phyloP scores from a whole-genome alignment of 1,284 basidiomycete genomes.

The Porphyrellus sp. region DNA sequence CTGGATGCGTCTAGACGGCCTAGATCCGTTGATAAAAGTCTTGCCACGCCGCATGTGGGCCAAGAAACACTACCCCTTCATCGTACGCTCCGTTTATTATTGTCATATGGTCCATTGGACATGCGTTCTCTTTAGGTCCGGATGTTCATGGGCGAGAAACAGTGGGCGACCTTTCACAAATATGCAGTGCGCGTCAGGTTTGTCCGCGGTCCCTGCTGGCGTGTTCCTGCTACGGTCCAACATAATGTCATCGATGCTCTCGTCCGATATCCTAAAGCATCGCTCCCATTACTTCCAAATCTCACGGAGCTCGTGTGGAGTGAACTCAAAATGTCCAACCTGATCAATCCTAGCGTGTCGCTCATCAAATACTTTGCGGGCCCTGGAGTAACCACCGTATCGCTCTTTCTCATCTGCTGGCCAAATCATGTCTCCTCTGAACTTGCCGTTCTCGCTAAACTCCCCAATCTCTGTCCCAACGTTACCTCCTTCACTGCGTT shows the following conservation, averaged over 20 bases:
- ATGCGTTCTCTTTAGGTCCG: slow-evolving; percentile 14
- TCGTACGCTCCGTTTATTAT: slow-evolving; percentile 14
- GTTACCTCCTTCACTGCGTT: slow-evolving; percentile 26
- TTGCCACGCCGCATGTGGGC: slow-evolving; percentile 27
- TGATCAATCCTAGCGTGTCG: slow-evolving; percentile 29
- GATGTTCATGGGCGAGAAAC: slow-evolving; percentile 28
- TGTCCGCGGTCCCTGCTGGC: slow-evolving; percentile 25
- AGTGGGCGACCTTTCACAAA: slow-evolving; percentile 25
- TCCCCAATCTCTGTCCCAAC: slow-evolving; percentile 26
- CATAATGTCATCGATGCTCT: slow-evolving; percentile 24
- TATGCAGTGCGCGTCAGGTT: slow-evolving; percentile 27
- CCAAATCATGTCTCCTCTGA: slow-evolving; percentile 24
- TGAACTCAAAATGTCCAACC: slow-evolving; percentile 27
- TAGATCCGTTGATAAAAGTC: slow-evolving; percentile 29
- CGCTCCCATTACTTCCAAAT: slow-evolving; percentile 28
- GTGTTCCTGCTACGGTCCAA: slow-evolving; percentile 19
- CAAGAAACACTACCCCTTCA: slow-evolving; percentile 17
- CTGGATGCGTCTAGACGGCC: slow-evolving; percentile 27
- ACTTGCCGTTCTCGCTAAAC: slow-evolving; percentile 19
- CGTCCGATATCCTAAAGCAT: slow-evolving; percentile 9
- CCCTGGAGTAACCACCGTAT: slow-evolving; percentile 19
- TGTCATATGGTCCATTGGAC: not conserved
- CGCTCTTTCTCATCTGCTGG: slow-evolving; percentile 27
- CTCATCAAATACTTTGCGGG: slow-evolving; percentile 29
- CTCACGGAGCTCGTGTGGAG: slow-evolving; percentile 30